Base-by-base conservation (phyloP, 805 yeast species). In the Phaffomyces opuntiae region DNA sequence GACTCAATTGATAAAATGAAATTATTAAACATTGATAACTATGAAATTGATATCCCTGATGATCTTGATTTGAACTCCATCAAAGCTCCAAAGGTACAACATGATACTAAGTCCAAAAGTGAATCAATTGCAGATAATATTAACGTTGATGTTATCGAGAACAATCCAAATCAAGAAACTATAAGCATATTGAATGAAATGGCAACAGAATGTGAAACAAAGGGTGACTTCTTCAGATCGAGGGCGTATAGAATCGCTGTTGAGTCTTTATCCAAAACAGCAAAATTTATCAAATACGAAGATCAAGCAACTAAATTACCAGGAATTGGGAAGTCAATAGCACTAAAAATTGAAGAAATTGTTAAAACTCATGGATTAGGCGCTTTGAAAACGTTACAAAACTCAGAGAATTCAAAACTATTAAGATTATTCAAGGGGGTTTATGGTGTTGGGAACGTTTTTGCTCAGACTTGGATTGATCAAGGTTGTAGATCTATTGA, bases 401-500 rank as follows among this genome's bases (percentile, higher is more conserved):
- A 40, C 51, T 65, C 67, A 42, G 59, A 58, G 12, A 48, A 56
- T 14, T 42, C 58, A 13, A 46, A 53, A 13, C 51, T 61, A 4
- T 42, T 73, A 32, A 54, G 57, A 19, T 44, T 56, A 37, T 67
- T 78, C 38, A 58, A 63, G 36, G 62, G 67, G 1, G 67, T 78
- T 4, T 67, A 72, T 52, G 80, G 81, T 1, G 78, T 78, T 9
- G 83, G 82, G 0, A 61, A 66, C 5, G 53, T 44, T 7, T 57
- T 61, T 4, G 77, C 81, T 0, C 51, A 57, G 25, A 54, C 61
- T 40, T 69, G 78, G 68, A 64, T 67, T 40, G 49, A 61, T 7
- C 61, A 65, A 45, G 73, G 75, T 4, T 53, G 56, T 26, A 53
- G 70, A 14, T 62, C 70, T 1, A 47, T 70, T 13, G 68, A 72